Conservation (phyloP, 1,139 yeast genomes). For the Geotrichum carabidarum region DNA sequence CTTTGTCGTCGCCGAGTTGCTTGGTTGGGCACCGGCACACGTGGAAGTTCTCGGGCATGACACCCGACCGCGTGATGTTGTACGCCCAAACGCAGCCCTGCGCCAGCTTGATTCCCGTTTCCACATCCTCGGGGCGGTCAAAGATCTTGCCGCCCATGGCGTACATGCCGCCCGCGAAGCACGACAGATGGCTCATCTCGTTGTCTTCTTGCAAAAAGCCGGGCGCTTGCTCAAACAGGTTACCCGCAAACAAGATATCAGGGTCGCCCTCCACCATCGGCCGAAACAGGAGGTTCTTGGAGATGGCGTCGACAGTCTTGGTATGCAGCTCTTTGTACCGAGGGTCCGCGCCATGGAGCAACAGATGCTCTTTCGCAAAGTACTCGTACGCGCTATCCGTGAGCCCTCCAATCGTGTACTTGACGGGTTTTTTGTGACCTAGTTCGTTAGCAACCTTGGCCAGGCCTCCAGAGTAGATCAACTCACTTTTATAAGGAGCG, state of each 20-base stretch:
- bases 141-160: slow-evolving; percentile 61
- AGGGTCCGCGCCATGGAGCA: slow-evolving; percentile 46
- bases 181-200: slow-evolving; percentile 54
- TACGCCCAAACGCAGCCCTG: slow-evolving; percentile 65
- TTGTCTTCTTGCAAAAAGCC: slow-evolving; percentile 21
- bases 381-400: slow-evolving; percentile 70
- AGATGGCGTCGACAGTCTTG: slow-evolving; percentile 40
- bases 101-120: slow-evolving; percentile 56
- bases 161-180: slow-evolving; percentile 71
- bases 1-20: slow-evolving; percentile 26
- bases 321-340: slow-evolving; percentile 38
- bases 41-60: slow-evolving; percentile 44
- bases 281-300: slow-evolving; percentile 40
- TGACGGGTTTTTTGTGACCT: background rate
- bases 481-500: slow-evolving; percentile 7
- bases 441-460: background rate
- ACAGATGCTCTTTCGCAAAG: slow-evolving; percentile 53
- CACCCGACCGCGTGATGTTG: slow-evolving; percentile 41
- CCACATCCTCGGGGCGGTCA: slow-evolving; percentile 48
- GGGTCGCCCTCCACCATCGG: slow-evolving; percentile 43
- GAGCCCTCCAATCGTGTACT: slow-evolving; percentile 47
- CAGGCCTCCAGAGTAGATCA: background rate
- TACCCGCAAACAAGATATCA: slow-evolving; percentile 45
- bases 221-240: slow-evolving; percentile 21
- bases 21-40: slow-evolving; percentile 38